Conservation (phyloP, 1,139 yeast species). For the Candida labiduridarum region DNA sequence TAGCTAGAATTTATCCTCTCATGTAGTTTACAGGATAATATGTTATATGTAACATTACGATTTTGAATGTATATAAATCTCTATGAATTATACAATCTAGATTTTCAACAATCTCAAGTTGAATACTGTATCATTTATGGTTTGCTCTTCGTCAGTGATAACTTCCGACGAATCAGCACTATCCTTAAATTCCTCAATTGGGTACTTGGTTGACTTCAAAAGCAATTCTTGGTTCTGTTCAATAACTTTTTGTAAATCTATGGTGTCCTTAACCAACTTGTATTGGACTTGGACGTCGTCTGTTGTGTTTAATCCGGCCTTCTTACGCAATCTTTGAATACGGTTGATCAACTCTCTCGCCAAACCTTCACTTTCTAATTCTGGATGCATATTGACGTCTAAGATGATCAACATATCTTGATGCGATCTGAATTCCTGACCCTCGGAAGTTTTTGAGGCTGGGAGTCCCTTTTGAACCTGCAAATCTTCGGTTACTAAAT, state of each 20-base stretch:
- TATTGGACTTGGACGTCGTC: constrained; percentile 93
- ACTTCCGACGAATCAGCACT: constrained; percentile 42
- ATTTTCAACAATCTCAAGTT: constrained; percentile 75
- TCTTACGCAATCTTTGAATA: constrained; percentile 96
- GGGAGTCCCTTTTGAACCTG: constrained; percentile 89
- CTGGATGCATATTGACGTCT: constrained; percentile 86
- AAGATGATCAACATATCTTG: constrained; percentile 86
- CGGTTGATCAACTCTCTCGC: constrained; percentile 97
- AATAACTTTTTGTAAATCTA: constrained; percentile 67
- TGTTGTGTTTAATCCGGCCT: constrained; percentile 91
- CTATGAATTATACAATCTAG: constrained; percentile 22
- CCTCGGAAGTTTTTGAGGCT: constrained; percentile 55
- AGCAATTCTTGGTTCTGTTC: constrained; percentile 67
- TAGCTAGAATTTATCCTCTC: constrained; percentile 2
- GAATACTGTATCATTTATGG: constrained; percentile 83
- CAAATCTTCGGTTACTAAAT: constrained; percentile 82
- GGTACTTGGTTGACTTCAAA: constrained; percentile 75
- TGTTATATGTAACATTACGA: too few species aligned
- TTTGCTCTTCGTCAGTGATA: constrained; percentile 88
- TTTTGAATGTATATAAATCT: neutral
- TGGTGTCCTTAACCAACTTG: constrained; percentile 67
- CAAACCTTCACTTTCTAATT: constrained; percentile 88
- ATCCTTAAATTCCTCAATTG: constrained; percentile 45
- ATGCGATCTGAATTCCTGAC: constrained; percentile 85
- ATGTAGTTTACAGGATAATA: neutral